These are phyloP conservation scores for Lagenidium giganteum DNA, from an alignment of 352 stramenopile species.

Conservation along the genomic window DNA sequence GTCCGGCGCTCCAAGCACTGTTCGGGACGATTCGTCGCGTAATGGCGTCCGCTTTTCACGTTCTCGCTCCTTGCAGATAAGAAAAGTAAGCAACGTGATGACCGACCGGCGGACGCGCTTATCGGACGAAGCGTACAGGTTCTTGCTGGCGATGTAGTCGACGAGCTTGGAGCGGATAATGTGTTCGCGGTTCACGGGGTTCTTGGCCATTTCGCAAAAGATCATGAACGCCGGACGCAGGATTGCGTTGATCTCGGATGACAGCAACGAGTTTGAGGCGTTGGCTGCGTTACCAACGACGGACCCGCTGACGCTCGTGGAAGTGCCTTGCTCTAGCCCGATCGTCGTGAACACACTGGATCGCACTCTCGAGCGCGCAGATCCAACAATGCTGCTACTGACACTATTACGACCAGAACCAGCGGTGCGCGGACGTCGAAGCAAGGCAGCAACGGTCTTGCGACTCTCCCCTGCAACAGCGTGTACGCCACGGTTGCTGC, in stretches of 20 bases:
- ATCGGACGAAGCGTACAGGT: conserved; percentile 54
- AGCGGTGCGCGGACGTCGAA: conserved; percentile 5
- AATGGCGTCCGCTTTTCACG: conserved; percentile 11
- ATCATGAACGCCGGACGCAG: conserved; percentile 42
- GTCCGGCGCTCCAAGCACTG: background rate
- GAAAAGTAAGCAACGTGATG: conserved; percentile 47
- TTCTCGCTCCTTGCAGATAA: conserved; percentile 58
- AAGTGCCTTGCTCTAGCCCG: too few relatives aligned
- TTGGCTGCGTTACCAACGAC: too few relatives aligned
- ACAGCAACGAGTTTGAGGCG: conserved; percentile 6
- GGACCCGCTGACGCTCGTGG: too few relatives aligned
- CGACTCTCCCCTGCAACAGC: background rate
- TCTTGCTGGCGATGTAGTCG: conserved; percentile 41
- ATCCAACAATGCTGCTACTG: too few relatives aligned
- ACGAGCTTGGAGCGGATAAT: conserved; percentile 60
- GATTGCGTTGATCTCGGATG: conserved; percentile 18
- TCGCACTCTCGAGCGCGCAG: too few relatives aligned
- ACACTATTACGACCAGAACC: background rate
- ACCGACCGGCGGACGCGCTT: conserved; percentile 53
- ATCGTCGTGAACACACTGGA: too few relatives aligned
- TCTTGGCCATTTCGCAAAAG: conserved; percentile 61
- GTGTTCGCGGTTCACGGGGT: conserved; percentile 43
- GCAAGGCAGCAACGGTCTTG: background rate
- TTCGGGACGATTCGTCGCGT: background rate
- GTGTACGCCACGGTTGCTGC: conserved; percentile 2